A percentile compares a stretch with the other conserved stretches of the same genome.
phyloP scores from a whole-genome alignment of 805 yeast genomes.

The Citeromyces nyonsensis region DNA sequence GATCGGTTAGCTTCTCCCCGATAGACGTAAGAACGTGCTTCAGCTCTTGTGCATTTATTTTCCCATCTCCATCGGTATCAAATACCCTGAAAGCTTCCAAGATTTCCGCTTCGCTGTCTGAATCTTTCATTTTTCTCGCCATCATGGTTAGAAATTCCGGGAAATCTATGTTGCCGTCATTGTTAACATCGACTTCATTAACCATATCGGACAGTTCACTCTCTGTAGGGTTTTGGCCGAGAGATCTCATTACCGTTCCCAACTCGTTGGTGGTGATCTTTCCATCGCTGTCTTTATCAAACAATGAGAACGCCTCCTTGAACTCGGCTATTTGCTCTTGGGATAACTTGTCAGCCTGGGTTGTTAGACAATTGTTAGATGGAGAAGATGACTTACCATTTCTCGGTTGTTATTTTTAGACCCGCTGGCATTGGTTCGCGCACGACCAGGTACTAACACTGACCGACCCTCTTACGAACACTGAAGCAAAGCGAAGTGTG shows the following conservation, averaged over 20 bases:
- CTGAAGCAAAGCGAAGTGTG: too few relatives aligned
- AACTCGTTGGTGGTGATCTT: slow-evolving; percentile 90
- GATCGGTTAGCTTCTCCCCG: slow-evolving; percentile 93
- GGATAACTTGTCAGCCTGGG: slow-evolving; percentile 37
- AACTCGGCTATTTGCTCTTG: slow-evolving; percentile 95
- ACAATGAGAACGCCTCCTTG: slow-evolving; percentile 93
- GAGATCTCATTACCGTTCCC: slow-evolving; percentile 97
- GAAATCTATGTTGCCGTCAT: slow-evolving; percentile 80
- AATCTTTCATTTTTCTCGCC: slow-evolving; percentile 91
- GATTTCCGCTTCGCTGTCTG: slow-evolving; percentile 93
- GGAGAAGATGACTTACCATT: too few relatives aligned
- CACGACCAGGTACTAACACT: slow-evolving; percentile 1
- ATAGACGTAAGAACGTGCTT: slow-evolving; percentile 94
- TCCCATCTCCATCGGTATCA: slow-evolving; percentile 93
- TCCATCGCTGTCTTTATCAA: slow-evolving; percentile 95
- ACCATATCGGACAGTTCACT: slow-evolving; percentile 92
- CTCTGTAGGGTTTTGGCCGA: slow-evolving; percentile 95
- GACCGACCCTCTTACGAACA: too few relatives aligned
- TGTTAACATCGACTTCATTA: slow-evolving; percentile 93
- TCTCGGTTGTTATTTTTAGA: background rate
- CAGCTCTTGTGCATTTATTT: slow-evolving; percentile 90
- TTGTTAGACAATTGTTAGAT: slow-evolving; percentile 1
- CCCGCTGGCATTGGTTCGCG: background rate
- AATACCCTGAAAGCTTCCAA: slow-evolving; percentile 97
- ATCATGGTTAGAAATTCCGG: slow-evolving; percentile 73